Evolutionary conservation across 257 asterid genomes (phyloP), one percentile per base, ranked within the genome.

Genomic region (Solanum lignicaule): DNA sequence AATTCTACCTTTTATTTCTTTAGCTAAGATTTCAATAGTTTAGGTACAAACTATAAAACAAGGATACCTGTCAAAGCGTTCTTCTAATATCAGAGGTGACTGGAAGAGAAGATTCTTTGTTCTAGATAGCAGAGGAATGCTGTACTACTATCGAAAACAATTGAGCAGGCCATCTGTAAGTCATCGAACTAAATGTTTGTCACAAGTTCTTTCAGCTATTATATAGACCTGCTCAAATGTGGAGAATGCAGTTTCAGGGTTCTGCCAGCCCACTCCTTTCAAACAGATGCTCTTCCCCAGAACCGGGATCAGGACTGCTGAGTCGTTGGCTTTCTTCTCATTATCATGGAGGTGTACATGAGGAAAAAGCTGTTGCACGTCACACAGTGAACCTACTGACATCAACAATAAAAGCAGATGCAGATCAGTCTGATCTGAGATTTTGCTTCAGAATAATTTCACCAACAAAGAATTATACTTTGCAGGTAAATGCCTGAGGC

Each of bases 81-180:
- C 98, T 79, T 94, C 97, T 88, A 95, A 90, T 89, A 86, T 95
- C 90, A 93, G 98, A 90, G 98, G 98, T 88, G 98, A 95, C 91
- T 95, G 98, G 98, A 95, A 95, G 93, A 95, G 98, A 92, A 93
- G 98, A 87, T 95, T 93, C 89, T 95, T 95, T 89, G 94, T 95
- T 90, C 98, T 95, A 87, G 90, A 88, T 81, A 88, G 85, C 92
- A 89, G 96, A 86, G 98, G 98, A 90, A 95, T 91, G 95, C 90
- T 95, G 41, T 95, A 92, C 88, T 95, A 95, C 88, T 95, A 95
- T 89, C 95, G 98, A 86, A 94, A 94, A 90, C 98, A 93, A 88
- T 95, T 94, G 95, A 93, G 91, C 91, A 91, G 94, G 90, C 90
- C 95, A 87, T 84, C 93, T 38, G 96, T 95, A 93, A 91, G 94